Base-by-base conservation (phyloP, 345 rosid species). In the Anastatica hierochuntica region DNA sequence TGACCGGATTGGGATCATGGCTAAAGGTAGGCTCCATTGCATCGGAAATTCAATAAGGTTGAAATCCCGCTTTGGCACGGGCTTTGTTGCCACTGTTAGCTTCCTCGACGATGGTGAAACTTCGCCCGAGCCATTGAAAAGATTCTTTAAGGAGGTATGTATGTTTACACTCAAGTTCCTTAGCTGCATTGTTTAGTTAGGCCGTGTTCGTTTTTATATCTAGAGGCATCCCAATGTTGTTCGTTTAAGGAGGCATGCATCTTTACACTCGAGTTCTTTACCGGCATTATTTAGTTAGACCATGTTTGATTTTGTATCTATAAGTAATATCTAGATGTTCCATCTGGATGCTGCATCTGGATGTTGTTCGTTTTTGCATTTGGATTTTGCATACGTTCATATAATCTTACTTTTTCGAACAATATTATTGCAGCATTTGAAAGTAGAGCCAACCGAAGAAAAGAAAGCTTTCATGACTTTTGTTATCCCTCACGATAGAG, bases 1-100 rank as follows among this genome's bases (percentile, higher is more conserved):
- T 69, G 98, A 92, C 54, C 81, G 88, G 16, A 92, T 87, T 26
- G 88, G 88, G 58, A 90, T 87, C 61, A 83, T 92, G 98, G 95
- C 96, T 64, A 88, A 87, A 68, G 98, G 96, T 15, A 74, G 79
- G 63, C 88, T 92, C 39, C 80, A 79, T 40, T 92, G 98, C 75
- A 69, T 83, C 34, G 95, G 96, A 61, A 85, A 81, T 52, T 83
- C 96, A 37, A 92, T 79, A 70, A 81, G 90, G 78, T 64, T 92
- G 74, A 87, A 92, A 49, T 87, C 94, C 0, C 78, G 70, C 43
- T 92, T 92, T n/a, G 98, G 96, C 14, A 78, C 95, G 7, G 98
- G 98, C 55, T 87, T 90, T 56, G 17, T 90, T 40, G 66, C 89
- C 19, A 87, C 76, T 16, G 73, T 87, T 56, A 87, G 88, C 76